A percentile compares a stretch with the other conserved stretches of the same genome.
phyloP scores from a whole-genome alignment of 108 stramenopile species.

The Fragilariopsis cylindrus region DNA sequence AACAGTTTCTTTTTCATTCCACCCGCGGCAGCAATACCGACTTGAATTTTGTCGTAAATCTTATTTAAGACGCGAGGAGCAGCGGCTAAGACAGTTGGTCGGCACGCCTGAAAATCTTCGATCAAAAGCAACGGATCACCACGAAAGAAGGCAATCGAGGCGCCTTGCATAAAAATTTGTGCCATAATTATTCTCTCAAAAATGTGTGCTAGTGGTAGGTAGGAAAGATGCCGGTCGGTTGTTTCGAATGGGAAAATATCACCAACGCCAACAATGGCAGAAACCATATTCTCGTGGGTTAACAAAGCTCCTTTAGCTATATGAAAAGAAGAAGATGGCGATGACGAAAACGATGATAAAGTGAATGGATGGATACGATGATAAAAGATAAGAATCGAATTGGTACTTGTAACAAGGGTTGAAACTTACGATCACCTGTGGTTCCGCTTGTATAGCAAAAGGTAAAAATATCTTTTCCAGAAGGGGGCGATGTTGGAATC shows the following conservation, averaged over 20 bases:
- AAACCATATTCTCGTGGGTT: conserved; percentile 85
- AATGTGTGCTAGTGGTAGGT: conserved; percentile 96
- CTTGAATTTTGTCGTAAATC: conserved; percentile 89
- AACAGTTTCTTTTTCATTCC: conserved; percentile 91
- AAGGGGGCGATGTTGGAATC: conserved; percentile 67
- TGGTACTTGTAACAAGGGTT: neutral
- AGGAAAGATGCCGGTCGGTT: conserved; percentile 90
- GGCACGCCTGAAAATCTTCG: conserved; percentile 87
- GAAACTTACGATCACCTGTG: conserved; percentile 30
- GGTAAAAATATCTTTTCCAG: conserved; percentile 72
- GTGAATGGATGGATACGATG: conserved; percentile 46
- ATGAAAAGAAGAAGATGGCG: conserved; percentile 9
- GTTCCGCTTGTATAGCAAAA: conserved; percentile 64
- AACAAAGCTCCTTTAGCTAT: conserved; percentile 89
- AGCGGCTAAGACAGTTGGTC: conserved; percentile 88
- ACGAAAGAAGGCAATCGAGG: conserved; percentile 83
- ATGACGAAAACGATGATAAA: conserved; percentile 2
- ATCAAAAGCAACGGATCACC: conserved; percentile 82
- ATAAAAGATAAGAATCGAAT: neutral
- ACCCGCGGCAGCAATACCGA: conserved; percentile 84
- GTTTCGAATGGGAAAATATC: conserved; percentile 28
- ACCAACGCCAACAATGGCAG: conserved; percentile 54
- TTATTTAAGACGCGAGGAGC: conserved; percentile 96
- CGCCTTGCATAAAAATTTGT: conserved; percentile 67
- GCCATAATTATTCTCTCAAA: conserved; percentile 83